Conservation (phyloP, 805 yeast genomes). For the Lachancea lanzarotensis region DNA sequence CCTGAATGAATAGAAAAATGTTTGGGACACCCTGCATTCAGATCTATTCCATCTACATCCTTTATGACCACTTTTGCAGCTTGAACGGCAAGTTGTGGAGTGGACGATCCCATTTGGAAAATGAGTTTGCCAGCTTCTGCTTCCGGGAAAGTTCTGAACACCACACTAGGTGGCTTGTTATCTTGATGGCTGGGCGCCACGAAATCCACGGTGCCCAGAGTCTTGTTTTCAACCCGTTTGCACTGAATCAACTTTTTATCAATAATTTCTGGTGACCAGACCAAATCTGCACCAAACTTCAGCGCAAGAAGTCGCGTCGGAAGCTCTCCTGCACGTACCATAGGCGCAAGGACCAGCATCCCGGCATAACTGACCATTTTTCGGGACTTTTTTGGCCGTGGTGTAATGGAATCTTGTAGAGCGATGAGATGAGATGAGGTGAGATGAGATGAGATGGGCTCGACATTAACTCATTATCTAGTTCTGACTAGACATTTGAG, state of each 20-base stretch:
- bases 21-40: conserved; percentile 96
- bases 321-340: conserved; percentile 94
- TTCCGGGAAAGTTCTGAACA: conserved; percentile 65
- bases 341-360: conserved; percentile 84
- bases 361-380: conserved; percentile 67
- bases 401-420: background rate
- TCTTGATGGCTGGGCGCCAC: conserved; percentile 32
- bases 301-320: conserved; percentile 81
- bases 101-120: conserved; percentile 86
- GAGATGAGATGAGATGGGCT: background rate
- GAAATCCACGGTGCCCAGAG: conserved; percentile 56
- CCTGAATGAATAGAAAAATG: conserved; percentile 92
- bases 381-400: background rate
- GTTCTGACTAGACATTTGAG: background rate
- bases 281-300: conserved; percentile 84
- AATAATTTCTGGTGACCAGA: conserved; percentile 92
- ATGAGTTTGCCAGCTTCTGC: conserved; percentile 62
- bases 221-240: conserved; percentile 52
- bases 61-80: conserved; percentile 76
- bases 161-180: conserved; percentile 47
- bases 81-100: conserved; percentile 75
- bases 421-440: background rate
- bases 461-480: no score
- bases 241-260: conserved; percentile 78
- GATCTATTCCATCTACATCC: conserved; percentile 89